A percentile compares a stretch with the other conserved stretches of the same genome.
Evolutionary conservation across 805 yeast species (phyloP).

Genomic region (Candida corydali): DNA sequence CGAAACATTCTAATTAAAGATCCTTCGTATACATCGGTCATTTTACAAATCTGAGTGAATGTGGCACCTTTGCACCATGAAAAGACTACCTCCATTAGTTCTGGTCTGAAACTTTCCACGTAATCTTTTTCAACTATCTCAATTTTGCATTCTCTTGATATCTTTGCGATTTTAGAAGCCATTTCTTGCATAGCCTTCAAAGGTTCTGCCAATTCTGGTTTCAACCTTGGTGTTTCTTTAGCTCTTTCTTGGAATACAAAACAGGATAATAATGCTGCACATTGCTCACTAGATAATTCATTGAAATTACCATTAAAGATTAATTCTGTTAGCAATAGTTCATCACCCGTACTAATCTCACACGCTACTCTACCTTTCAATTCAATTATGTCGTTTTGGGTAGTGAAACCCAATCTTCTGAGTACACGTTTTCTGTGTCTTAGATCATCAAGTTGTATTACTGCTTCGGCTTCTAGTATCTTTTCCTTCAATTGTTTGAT

Average conservation of each 20-base stretch:
- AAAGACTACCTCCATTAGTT: conserved; percentile 93
- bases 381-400: conserved; percentile 85
- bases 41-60: conserved; percentile 94
- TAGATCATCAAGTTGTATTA: conserved; percentile 89
- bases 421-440: conserved; percentile 90
- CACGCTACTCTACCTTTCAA: conserved; percentile 97
- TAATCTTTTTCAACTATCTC: conserved; percentile 90
- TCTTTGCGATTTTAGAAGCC: conserved; percentile 87
- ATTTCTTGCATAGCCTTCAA: conserved; percentile 81
- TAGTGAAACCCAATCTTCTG: conserved; percentile 86
- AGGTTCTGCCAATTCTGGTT: conserved; percentile 91
- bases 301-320: conserved; percentile 94
- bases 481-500: conserved; percentile 59
- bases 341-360: conserved; percentile 90
- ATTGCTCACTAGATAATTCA: conserved; percentile 81
- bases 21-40: conserved; percentile 99
- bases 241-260: conserved; percentile 97
- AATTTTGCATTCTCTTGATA: conserved; percentile 83
- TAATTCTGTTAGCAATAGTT: conserved; percentile 79
- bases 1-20: conserved; percentile 91
- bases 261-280: conserved; percentile 89
- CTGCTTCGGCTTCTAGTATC: conserved; percentile 81
- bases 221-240: conserved; percentile 78
- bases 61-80: conserved; percentile 97
- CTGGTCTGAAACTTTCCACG: conserved; percentile 85